These are phyloP conservation scores for Laguncularia racemosa DNA, from an alignment of 345 rosid species.

Conservation along the genomic window DNA sequence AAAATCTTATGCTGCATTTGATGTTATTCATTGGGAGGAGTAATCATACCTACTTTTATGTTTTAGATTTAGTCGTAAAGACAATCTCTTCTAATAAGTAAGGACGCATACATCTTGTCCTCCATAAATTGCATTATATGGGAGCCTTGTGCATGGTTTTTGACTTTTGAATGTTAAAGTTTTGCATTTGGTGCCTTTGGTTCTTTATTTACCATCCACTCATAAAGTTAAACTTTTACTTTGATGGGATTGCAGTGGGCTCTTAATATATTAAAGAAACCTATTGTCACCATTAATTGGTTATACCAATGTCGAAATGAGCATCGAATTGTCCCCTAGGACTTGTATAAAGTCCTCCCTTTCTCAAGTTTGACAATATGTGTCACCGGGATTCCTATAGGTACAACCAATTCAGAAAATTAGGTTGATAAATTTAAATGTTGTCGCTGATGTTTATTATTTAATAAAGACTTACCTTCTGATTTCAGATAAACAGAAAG, in stretches of 20 bases:
- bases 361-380: conserved; percentile 76
- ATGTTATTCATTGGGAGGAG: no score
- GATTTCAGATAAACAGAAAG: conserved; percentile 67
- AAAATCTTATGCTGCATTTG: no score
- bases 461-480: conserved; percentile 7
- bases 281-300: conserved; percentile 71
- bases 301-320: conserved; percentile 81
- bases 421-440: conserved; percentile 8
- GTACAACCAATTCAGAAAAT: conserved; percentile 15
- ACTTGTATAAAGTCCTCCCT: conserved; percentile 79
- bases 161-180: no score
- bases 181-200: no score
- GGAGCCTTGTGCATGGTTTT: no score
- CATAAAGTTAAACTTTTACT: no score
- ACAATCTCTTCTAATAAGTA: no score
- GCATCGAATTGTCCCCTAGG: conserved; percentile 93
- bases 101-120: no score
- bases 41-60: no score
- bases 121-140: no score
- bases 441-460: conserved; percentile 4
- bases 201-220: no score
- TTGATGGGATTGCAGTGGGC: conserved; percentile 64
- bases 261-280: conserved; percentile 68
- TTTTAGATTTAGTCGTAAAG: no score
- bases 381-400: conserved; percentile 74